These are phyloP conservation scores for Onygenales sp. DNA, from an alignment of 2,329 filamentous ascomycete genomes.

Conservation along the genomic window DNA sequence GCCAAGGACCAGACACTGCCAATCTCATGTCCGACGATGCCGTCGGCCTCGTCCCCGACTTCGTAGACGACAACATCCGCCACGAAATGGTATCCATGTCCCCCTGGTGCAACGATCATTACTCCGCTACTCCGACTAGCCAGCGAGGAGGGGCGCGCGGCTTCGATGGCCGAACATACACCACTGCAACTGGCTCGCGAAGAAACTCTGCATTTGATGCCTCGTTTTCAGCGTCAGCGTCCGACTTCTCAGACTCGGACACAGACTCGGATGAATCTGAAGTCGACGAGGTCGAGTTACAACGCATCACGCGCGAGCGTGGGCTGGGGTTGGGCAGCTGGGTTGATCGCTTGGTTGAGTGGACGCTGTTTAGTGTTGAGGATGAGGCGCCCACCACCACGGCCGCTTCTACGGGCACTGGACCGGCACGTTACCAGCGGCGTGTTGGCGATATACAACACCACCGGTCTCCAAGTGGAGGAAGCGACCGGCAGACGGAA, in stretches of 20 bases:
- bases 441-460: slow-evolving; percentile 23
- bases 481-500: too few species aligned
- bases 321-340: slow-evolving; percentile 47
- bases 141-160: slow-evolving; percentile 10
- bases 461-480: neutral
- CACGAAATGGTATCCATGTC: slow-evolving; percentile 25
- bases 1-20: slow-evolving; percentile 2
- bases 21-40: slow-evolving; percentile 13
- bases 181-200: slow-evolving; percentile 12
- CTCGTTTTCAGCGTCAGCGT: slow-evolving; percentile 15
- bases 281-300: slow-evolving; percentile 45
- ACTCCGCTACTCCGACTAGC: slow-evolving; percentile 1
- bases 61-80: slow-evolving; percentile 37
- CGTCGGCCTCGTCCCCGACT: slow-evolving; percentile 34
- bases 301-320: slow-evolving; percentile 40
- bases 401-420: too few species aligned
- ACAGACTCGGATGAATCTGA: slow-evolving; percentile 27
- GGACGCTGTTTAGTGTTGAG: slow-evolving; percentile 46
- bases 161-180: slow-evolving; percentile 7
- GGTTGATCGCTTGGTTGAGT: slow-evolving; percentile 50
- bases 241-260: slow-evolving; percentile 18
- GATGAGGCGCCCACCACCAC: slow-evolving; percentile 28
- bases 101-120: neutral
- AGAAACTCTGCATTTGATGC: slow-evolving; percentile 8
- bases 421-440: too few species aligned